These are phyloP conservation scores for Geum urbanum DNA, from an alignment of 306 rosid genomes.

Conservation along the genomic window DNA sequence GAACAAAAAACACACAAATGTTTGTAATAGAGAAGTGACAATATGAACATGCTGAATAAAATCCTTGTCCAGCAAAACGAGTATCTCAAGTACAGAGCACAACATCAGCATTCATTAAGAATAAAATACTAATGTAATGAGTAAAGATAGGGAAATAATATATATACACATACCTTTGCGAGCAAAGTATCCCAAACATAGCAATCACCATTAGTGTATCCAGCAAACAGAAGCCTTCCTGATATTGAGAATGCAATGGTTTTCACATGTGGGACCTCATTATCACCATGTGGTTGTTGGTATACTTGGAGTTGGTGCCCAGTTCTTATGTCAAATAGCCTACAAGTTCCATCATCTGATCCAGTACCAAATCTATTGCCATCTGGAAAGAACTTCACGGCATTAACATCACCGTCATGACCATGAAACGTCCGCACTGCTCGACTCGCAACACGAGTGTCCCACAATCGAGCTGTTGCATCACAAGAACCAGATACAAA, in stretches of 20 bases:
- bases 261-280: constrained; percentile 53
- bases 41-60: background rate
- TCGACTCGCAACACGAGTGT: constrained; percentile 98
- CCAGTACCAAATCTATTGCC: constrained; percentile 98
- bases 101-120: too few species aligned
- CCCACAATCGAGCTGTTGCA: constrained; percentile 90
- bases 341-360: constrained; percentile 93
- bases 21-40: background rate
- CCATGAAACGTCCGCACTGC: constrained; percentile 87
- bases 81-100: too few species aligned
- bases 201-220: constrained; percentile 76
- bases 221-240: constrained; percentile 93
- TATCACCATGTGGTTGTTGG: constrained; percentile 56
- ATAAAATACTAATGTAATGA: background rate
- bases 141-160: background rate
- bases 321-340: constrained; percentile 87
- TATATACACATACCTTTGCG: constrained; percentile 58
- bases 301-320: constrained; percentile 95
- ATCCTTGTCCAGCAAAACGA: background rate
- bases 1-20: background rate
- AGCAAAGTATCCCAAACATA: constrained; percentile 91
- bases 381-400: constrained; percentile 93
- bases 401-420: constrained; percentile 75
- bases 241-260: constrained; percentile 93
- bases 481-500: constrained; percentile 99